Evolutionary conservation across 2,329 filamentous ascomycete genomes (phyloP), one percentile per base, ranked within the genome.

Genomic region (Lachnellula subtilissima): DNA sequence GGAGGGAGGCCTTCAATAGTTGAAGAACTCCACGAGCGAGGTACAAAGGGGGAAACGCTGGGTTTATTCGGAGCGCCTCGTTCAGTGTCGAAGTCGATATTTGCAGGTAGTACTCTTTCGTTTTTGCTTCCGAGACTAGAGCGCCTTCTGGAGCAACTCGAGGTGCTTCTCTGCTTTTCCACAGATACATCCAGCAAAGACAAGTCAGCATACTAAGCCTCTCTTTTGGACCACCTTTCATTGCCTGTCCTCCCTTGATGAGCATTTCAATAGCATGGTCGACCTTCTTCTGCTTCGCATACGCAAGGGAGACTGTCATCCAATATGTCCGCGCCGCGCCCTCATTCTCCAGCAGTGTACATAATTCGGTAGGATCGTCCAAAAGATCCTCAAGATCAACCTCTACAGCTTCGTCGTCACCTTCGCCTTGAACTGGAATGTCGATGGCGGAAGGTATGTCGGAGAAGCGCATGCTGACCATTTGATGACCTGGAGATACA

Each of bases 301-400:
- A 99, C 48, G 93, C 93, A 57, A 97, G 80, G 43, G 95, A 89
- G 63, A 97, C 94, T n/a, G 91, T 93, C 79, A 99, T 93, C 95
- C 95, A 99, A 65, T 95, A 95, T 52, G 87, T 90, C 67, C 93
- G 91, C 39, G 90, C 88, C 15, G 91, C 92, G 68, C 87, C 86
- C 73, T 99, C 95, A 69, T 94, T 96, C 75, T 99, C 93, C 61
- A 99, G 85, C 50, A 99, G 81, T 32, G 90, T 94, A 72, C 94
- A 99, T 5, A 99, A 82, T 75, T 99, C 94, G 48, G 89, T 96
- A 19, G 91, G 90, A 70, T 97, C 94, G 71, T 97, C 94, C 58
- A 92, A 84, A 40, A 97, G 85, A 62, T 93, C 90, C 70, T 92
- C 88, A 53, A 97, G 84, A 70, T 95, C 90, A 67, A 99, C 90